Evolutionary conservation across 108 stramenopile species (phyloP).

Genomic region (Pinguiococcus pyrenoidosus): DNA sequence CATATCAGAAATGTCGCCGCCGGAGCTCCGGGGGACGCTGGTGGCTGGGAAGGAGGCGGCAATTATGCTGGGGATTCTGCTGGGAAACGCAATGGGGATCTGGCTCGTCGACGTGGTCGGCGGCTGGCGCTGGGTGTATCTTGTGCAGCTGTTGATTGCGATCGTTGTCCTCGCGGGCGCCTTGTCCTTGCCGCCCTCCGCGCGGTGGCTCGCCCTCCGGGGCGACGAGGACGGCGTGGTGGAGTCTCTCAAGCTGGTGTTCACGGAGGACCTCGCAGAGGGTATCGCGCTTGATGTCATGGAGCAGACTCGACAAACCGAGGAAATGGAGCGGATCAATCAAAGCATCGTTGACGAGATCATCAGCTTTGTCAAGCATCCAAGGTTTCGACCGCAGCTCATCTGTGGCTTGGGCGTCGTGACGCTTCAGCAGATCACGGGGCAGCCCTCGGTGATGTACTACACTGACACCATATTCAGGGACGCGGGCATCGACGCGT

Average conservation of each 20-base stretch:
- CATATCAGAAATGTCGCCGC: slow-evolving; percentile 62
- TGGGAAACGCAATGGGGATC: slow-evolving; percentile 47
- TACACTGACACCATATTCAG: slow-evolving; percentile 52
- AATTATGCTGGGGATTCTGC: slow-evolving; percentile 60
- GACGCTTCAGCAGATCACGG: slow-evolving; percentile 53
- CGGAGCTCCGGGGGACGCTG: slow-evolving; percentile 43
- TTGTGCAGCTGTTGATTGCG: slow-evolving; percentile 13
- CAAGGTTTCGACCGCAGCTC: no score
- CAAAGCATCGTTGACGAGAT: no score
- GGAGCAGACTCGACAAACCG: no score
- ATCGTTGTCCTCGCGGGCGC: slow-evolving; percentile 23
- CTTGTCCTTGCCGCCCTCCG: slow-evolving; percentile 18
- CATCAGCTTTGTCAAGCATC: no score
- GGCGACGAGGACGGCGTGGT: slow-evolving; percentile 3
- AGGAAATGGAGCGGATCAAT: no score
- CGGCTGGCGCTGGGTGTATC: slow-evolving; percentile 40
- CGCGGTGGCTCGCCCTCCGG: slow-evolving; percentile 15
- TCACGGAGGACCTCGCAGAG: no score
- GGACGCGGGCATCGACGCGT: slow-evolving; percentile 43
- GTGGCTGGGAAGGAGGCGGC: slow-evolving; percentile 58
- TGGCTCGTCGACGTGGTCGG: slow-evolving; percentile 16
- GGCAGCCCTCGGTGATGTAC: slow-evolving; percentile 57
- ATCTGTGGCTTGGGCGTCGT: slow-evolving; percentile 46
- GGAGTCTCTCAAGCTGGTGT: no score
- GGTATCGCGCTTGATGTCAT: no score